Evolutionary conservation across 768 basidiomycete genomes (phyloP).

Genomic region (Lepiota brunneoincarnata): DNA sequence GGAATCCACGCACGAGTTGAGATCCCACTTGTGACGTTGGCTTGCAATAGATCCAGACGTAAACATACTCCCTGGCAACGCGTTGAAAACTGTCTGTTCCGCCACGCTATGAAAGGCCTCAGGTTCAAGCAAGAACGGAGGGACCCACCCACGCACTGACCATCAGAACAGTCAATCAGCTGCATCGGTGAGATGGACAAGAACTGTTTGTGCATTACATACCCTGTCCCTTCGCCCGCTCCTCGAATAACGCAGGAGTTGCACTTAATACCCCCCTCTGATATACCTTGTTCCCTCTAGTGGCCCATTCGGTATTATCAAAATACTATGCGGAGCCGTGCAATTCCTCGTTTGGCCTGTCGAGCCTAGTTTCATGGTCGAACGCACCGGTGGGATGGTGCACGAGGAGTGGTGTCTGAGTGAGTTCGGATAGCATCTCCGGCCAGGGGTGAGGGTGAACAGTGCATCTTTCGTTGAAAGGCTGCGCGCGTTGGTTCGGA

Average conservation of each 20-base stretch:
- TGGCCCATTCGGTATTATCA: slow-evolving; percentile 13
- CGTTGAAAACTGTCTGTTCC: slow-evolving; percentile 28
- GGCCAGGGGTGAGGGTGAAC: too few relatives aligned
- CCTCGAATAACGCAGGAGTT: slow-evolving; percentile 14
- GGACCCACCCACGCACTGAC: slow-evolving; percentile 14
- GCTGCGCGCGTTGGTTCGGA: too few relatives aligned
- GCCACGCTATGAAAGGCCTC: slow-evolving; percentile 19
- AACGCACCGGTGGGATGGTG: too few relatives aligned
- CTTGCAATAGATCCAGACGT: slow-evolving; percentile 32
- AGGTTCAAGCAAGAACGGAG: background rate
- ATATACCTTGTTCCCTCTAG: slow-evolving; percentile 10
- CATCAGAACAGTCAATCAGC: slow-evolving; percentile 31
- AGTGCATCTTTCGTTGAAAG: too few relatives aligned
- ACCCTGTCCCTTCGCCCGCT: slow-evolving; percentile 17
- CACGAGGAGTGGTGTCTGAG: background rate
- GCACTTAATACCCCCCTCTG: slow-evolving; percentile 1
- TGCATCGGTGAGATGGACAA: background rate
- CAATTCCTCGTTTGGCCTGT: background rate
- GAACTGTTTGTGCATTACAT: background rate
- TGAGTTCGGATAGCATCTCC: background rate
- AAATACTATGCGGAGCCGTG: slow-evolving; percentile 14
- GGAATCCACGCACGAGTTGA: slow-evolving; percentile 24
- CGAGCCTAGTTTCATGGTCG: background rate
- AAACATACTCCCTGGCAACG: slow-evolving; percentile 29
- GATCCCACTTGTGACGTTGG: slow-evolving; percentile 26